Evolutionary conservation across 2,329 filamentous ascomycete genomes (phyloP).

Genomic region (Zymoseptoria ardabiliae): DNA sequence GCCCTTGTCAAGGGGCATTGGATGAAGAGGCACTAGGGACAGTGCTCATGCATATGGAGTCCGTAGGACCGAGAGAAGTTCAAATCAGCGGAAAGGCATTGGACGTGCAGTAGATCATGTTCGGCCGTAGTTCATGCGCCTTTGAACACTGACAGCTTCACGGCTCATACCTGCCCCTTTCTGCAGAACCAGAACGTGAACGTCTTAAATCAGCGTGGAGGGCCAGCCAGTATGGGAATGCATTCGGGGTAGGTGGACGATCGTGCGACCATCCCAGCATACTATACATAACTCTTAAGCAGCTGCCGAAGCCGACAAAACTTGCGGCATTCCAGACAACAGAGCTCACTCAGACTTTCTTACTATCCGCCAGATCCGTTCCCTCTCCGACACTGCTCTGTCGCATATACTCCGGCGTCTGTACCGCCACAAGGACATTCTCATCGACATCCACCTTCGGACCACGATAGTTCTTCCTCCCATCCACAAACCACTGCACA

Average conservation of each 20-base stretch:
- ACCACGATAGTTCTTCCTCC: constrained; percentile 53
- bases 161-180: too few relatives aligned
- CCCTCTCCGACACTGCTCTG: background rate
- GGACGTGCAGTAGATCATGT: too few relatives aligned
- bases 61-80: background rate
- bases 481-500: constrained; percentile 54
- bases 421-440: constrained; percentile 22
- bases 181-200: too few relatives aligned
- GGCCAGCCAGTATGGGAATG: too few relatives aligned
- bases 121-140: too few relatives aligned
- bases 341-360: background rate
- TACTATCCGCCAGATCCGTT: background rate
- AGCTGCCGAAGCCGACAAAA: too few relatives aligned
- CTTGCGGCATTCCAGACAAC: too few relatives aligned
- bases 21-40: background rate
- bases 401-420: constrained; percentile 10
- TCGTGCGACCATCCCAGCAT: background rate
- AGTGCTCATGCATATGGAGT: background rate
- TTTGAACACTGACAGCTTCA: too few relatives aligned
- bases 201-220: too few relatives aligned
- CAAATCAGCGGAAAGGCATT: background rate
- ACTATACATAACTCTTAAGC: background rate
- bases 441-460: constrained; percentile 32
- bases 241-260: too few relatives aligned
- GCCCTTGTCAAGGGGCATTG: background rate